A percentile compares a stretch with the other conserved stretches of the same genome.
Evolutionary conservation across 1,139 yeast species (phyloP).

Genomic region (Suhomyces yuchorum): DNA sequence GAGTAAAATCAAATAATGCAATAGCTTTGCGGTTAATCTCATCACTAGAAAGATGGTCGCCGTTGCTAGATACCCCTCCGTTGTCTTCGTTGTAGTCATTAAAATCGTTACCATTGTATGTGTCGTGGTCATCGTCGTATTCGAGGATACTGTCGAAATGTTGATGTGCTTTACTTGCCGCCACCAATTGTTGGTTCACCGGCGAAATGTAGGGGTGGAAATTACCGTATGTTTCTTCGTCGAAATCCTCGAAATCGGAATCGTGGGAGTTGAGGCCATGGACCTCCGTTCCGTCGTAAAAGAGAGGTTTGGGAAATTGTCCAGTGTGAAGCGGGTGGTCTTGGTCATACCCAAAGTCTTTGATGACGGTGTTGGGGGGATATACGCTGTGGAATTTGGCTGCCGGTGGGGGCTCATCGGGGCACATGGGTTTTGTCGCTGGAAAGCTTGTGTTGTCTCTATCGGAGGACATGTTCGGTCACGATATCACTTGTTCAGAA

Average conservation of each 20-base stretch:
- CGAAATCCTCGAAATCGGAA: conserved; percentile 21
- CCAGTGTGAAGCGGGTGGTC: conserved; percentile 72
- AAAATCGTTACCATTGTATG: conserved; percentile 9
- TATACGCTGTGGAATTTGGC: conserved; percentile 14
- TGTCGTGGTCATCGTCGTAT: conserved; percentile 13
- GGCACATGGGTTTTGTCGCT: neutral
- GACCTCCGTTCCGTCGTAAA: conserved; percentile 19
- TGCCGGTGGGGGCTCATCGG: conserved; percentile 7
- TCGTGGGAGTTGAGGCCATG: conserved; percentile 19
- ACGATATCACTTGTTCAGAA: neutral
- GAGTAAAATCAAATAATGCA: conserved; percentile 85
- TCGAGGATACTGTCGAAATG: conserved; percentile 11
- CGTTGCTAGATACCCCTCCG: conserved; percentile 1
- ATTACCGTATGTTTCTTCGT: conserved; percentile 12
- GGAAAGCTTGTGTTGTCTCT: neutral
- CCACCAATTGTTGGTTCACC: conserved; percentile 12
- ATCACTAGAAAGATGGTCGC: conserved; percentile 24
- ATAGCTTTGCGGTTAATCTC: conserved; percentile 62
- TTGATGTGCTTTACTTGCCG: neutral
- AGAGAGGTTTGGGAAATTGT: conserved; percentile 21
- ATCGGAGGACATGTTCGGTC: conserved; percentile 7
- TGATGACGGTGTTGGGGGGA: conserved; percentile 48
- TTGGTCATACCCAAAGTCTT: conserved; percentile 77
- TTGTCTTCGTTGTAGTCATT: conserved; percentile 10
- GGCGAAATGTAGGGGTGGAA: conserved; percentile 18